A percentile compares a stretch with the other conserved stretches of the same genome.
Conservation (phyloP, 257 asterid genomes). For the Paulownia fortunei region DNA sequence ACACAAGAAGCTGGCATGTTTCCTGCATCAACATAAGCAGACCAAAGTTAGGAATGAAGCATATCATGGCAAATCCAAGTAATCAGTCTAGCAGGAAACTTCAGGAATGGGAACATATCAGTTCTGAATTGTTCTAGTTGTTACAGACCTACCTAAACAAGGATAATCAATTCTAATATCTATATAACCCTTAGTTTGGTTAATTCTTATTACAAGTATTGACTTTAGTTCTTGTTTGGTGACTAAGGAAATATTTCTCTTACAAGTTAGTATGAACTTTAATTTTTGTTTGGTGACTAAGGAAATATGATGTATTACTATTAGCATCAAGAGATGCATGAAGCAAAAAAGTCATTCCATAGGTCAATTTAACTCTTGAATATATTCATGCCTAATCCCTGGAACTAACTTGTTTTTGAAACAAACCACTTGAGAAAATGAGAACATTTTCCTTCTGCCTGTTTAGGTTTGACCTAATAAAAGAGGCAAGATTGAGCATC, state of each 20-base stretch:
- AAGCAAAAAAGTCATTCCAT: background rate
- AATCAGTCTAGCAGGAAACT: background rate
- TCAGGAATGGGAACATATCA: background rate
- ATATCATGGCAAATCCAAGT: background rate
- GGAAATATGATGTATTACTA: background rate
- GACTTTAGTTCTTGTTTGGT: background rate
- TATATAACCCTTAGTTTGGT: background rate
- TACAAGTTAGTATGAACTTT: background rate
- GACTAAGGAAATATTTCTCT: background rate
- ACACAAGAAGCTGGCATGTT: conserved; percentile 68
- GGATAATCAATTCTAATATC: background rate
- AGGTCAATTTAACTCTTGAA: background rate
- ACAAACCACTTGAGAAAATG: background rate
- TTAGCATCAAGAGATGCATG: background rate
- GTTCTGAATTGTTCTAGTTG: background rate
- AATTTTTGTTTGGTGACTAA: background rate
- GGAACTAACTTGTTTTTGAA: background rate
- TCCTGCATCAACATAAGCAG: conserved; percentile 53
- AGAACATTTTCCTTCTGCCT: background rate
- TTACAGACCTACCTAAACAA: background rate
- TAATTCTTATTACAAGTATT: background rate
- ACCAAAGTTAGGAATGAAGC: background rate
- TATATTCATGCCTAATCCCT: background rate
- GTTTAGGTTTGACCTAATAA: background rate
- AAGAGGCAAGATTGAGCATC: background rate